A percentile compares a stretch with the other conserved stretches of the same genome.
Conservation (phyloP, 2,329 filamentous ascomycete genomes). For the Acrocalymma vagum region DNA sequence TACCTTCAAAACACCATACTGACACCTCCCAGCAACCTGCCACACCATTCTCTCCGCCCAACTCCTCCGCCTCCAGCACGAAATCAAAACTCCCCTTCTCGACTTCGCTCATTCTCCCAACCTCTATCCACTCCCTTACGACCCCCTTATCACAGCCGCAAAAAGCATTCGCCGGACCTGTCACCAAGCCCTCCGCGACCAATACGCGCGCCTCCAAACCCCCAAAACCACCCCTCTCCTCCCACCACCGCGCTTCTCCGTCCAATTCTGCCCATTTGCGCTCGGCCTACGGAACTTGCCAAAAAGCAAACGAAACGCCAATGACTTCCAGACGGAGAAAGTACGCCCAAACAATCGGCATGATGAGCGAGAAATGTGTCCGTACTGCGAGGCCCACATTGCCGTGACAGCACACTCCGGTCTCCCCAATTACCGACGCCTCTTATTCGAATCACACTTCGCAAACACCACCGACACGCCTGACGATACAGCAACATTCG, state of each 20-base stretch:
- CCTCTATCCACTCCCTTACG: conserved; percentile 28
- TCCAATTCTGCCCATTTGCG: conserved; percentile 43
- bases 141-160: conserved; percentile 39
- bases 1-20: conserved; percentile 10
- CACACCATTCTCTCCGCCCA: conserved; percentile 40
- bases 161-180: conserved; percentile 42
- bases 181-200: conserved; percentile 37
- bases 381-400: conserved; percentile 38
- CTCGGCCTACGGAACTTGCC: conserved; percentile 36
- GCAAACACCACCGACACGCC: conserved; percentile 8
- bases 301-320: conserved; percentile 21
- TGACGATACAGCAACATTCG: conserved; percentile 35
- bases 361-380: conserved; percentile 45
- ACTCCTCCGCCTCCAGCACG: conserved; percentile 42
- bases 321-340: conserved; percentile 36
- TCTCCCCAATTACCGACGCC: conserved; percentile 35
- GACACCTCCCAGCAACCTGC: conserved; percentile 35
- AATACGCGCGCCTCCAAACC: conserved; percentile 34
- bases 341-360: conserved; percentile 34
- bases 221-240: conserved; percentile 28
- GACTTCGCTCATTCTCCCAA: conserved; percentile 34
- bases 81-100: conserved; percentile 38
- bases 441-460: conserved; percentile 42
- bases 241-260: conserved; percentile 44
- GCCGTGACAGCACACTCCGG: conserved; percentile 42